Evolutionary conservation across 768 basidiomycete genomes (phyloP).

Genomic region (Lanmaoa pseudosensibilis): DNA sequence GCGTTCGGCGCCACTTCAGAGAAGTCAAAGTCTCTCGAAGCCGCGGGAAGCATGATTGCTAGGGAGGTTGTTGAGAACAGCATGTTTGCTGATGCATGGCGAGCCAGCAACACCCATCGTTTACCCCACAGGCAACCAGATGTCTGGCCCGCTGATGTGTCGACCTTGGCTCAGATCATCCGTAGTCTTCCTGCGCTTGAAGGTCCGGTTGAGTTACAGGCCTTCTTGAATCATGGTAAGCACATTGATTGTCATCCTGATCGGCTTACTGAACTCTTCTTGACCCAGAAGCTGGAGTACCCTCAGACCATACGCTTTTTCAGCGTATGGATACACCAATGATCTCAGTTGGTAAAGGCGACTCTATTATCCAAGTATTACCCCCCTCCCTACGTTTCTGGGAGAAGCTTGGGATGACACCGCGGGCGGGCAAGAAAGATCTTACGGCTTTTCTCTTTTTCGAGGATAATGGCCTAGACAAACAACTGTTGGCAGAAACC

Average conservation of each 20-base stretch:
- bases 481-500: constrained; percentile 44
- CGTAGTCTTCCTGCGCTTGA: constrained; percentile 36
- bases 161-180: constrained; percentile 40
- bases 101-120: constrained; percentile 35
- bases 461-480: constrained; percentile 57
- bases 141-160: constrained; percentile 62
- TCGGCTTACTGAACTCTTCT: background rate
- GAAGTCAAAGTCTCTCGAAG: constrained; percentile 66
- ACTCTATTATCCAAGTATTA: constrained; percentile 64
- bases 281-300: background rate
- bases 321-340: constrained; percentile 51
- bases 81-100: constrained; percentile 68
- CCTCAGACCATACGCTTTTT: constrained; percentile 18
- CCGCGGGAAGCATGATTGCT: constrained; percentile 60
- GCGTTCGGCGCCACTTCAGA: constrained; percentile 62
- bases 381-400: constrained; percentile 78
- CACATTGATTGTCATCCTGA: background rate
- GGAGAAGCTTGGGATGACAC: constrained; percentile 79
- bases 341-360: constrained; percentile 66
- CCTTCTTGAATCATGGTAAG: constrained; percentile 45
- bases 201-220: constrained; percentile 42
- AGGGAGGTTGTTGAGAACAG: constrained; percentile 74
- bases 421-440: constrained; percentile 70
- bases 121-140: constrained; percentile 27
- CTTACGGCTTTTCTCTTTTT: constrained; percentile 66